Conservation (phyloP, 139 green algal species). For the Closterium sp. region DNA sequence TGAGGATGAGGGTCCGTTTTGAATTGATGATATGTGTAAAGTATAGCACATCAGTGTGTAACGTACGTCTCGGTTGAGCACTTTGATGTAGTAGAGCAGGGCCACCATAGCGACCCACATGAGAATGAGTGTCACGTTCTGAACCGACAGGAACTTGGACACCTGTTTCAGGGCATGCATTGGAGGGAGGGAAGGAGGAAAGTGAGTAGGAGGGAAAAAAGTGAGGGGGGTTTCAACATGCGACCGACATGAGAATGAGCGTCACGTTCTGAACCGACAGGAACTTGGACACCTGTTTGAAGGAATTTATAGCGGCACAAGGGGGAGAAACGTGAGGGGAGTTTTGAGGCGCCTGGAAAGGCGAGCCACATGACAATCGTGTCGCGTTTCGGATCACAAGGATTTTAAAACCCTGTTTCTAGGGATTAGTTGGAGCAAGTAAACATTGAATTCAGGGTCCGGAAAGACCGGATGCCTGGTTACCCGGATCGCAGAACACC, state of each 20-base stretch:
- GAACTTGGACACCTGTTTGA: slow-evolving; percentile 28
- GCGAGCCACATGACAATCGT: too few species aligned
- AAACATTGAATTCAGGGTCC: neutral
- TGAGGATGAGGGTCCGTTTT: too few species aligned
- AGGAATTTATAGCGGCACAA: neutral
- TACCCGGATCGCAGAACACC: neutral
- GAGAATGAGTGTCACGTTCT: slow-evolving; percentile 38
- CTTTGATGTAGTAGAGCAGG: slow-evolving; percentile 27
- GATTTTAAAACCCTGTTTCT: too few species aligned
- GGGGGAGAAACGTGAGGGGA: neutral
- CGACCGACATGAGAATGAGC: slow-evolving; percentile 27
- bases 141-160: slow-evolving; percentile 17
- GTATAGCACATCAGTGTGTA: too few species aligned
- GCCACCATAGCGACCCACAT: slow-evolving; percentile 30
- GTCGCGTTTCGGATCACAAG: too few species aligned
- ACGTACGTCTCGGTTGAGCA: slow-evolving; percentile 21
- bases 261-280: slow-evolving; percentile 40
- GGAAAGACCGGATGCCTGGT: neutral
- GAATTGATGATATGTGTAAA: too few species aligned
- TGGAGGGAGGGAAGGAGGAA: neutral
- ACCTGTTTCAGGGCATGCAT: slow-evolving; percentile 26
- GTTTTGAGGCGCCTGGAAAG: too few species aligned
- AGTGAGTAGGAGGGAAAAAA: neutral
- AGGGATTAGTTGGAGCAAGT: too few species aligned
- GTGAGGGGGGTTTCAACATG: neutral